Percentiles rank a stretch among this genome's conserved stretches.
phyloP scores from a whole-genome alignment of 2,329 filamentous ascomycete species.

The Sclerotinia borealis region DNA sequence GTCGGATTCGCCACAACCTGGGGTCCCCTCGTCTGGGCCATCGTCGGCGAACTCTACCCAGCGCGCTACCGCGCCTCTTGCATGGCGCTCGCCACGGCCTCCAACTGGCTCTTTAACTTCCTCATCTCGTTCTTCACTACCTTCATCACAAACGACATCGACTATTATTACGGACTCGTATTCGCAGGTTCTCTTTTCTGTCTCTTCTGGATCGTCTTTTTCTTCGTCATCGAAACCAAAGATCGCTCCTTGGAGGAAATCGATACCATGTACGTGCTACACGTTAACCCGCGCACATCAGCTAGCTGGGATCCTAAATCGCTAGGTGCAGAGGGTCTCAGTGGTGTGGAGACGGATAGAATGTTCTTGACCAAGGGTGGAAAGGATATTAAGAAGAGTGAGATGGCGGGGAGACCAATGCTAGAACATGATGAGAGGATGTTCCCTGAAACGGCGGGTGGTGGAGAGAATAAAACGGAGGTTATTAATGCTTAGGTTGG shows the following conservation, averaged over 20 bases:
- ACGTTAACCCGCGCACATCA: constrained; percentile 40
- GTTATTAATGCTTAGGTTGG: not conserved
- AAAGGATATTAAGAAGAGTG: constrained; percentile 19
- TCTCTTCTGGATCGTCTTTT: constrained; percentile 63
- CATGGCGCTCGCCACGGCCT: constrained; percentile 54
- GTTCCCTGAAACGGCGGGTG: constrained; percentile 14
- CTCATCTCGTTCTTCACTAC: constrained; percentile 70
- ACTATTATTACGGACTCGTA: constrained; percentile 60
- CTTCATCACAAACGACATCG: constrained; percentile 65
- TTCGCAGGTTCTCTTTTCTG: constrained; percentile 65
- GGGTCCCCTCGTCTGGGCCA: constrained; percentile 64
- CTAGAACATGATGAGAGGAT: constrained; percentile 21
- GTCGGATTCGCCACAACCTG: constrained; percentile 62
- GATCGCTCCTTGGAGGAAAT: constrained; percentile 72
- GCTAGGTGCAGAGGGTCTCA: constrained; percentile 18
- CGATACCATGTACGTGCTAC: constrained; percentile 65
- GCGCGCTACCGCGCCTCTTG: constrained; percentile 53
- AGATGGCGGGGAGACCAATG: constrained; percentile 14
- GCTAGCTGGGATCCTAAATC: constrained; percentile 27
- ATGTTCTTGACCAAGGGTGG: constrained; percentile 16
- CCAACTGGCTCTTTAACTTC: constrained; percentile 67
- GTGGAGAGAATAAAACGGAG: not conserved
- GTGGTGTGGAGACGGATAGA: constrained; percentile 13
- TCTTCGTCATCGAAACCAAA: constrained; percentile 71
- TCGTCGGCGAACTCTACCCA: constrained; percentile 61